Conservation (phyloP, 2,329 filamentous ascomycete genomes). For the Blastomyces emzantsi region DNA sequence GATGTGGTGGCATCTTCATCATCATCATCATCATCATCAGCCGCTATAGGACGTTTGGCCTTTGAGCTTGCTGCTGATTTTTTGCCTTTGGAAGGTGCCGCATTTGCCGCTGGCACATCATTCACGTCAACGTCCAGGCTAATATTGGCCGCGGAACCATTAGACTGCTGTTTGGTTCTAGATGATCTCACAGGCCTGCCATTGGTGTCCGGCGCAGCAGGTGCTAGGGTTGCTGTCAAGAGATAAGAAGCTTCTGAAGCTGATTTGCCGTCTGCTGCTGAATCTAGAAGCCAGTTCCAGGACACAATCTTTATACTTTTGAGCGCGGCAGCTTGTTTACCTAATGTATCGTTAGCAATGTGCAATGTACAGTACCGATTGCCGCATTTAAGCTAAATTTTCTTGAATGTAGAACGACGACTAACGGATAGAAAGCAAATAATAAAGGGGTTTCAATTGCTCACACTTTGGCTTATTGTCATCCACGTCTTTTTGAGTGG, state of each 20-base stretch:
- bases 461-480: conserved; percentile 30
- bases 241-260: conserved; percentile 34
- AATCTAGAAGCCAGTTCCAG: conserved; percentile 55
- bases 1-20: conserved; percentile 19
- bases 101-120: conserved; percentile 18
- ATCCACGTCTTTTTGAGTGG: conserved; percentile 30
- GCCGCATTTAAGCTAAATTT: no score
- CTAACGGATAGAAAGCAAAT: conserved; percentile 4
- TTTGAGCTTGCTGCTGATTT: conserved; percentile 16
- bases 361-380: not conserved
- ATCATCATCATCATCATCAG: conserved; percentile 13
- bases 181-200: not conserved
- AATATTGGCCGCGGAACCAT: not conserved
- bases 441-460: conserved; percentile 11
- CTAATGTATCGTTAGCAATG: conserved; percentile 16
- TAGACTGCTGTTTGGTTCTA: conserved; percentile 5
- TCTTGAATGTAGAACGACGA: not conserved
- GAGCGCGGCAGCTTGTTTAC: conserved; percentile 39
- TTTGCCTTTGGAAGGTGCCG: conserved; percentile 27
- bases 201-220: conserved; percentile 6
- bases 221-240: conserved; percentile 18
- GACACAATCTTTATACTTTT: conserved; percentile 48
- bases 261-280: conserved; percentile 36
- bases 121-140: not conserved
- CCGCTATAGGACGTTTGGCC: conserved; percentile 23